A percentile compares a stretch with the other conserved stretches of the same genome.
Conservation (phyloP, 345 rosid species). For the Citropsis articulata region DNA sequence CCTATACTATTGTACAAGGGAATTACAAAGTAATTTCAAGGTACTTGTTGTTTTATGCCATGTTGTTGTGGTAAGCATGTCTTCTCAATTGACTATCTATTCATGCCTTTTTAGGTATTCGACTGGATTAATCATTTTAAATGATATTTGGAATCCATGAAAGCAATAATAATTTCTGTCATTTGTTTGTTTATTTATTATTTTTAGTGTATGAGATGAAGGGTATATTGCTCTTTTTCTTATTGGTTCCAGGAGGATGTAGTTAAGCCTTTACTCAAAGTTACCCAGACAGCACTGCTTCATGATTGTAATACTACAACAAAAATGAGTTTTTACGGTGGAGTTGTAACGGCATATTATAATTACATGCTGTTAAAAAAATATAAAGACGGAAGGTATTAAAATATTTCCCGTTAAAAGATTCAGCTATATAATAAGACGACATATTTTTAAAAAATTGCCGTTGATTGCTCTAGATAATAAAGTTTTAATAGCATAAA, state of each 20-base stretch:
- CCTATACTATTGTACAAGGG: constrained; percentile 82
- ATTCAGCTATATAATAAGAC: no score
- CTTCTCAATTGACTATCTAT: constrained; percentile 1
- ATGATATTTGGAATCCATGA: not conserved
- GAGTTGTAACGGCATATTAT: no score
- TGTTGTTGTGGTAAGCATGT: constrained; percentile 74
- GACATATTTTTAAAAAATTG: no score
- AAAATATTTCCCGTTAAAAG: no score
- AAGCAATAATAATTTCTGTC: not conserved
- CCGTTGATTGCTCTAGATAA: no score
- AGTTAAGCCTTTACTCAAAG: constrained; percentile 16
- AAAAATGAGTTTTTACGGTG: no score
- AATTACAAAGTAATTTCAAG: constrained; percentile 79
- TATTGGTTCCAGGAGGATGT: constrained; percentile 65
- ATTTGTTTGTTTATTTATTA: not conserved
- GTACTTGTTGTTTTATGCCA: constrained; percentile 88
- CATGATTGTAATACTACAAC: constrained; percentile 94
- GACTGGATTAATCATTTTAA: not conserved
- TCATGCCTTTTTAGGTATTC: not conserved
- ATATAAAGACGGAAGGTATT: no score
- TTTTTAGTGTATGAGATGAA: not conserved
- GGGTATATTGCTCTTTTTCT: constrained; percentile 5
- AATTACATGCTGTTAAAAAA: no score
- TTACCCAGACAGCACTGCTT: constrained; percentile 74
- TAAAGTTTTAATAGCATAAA: no score